Conservation (phyloP, 305 asterid species). For the Fraxinus nigra region DNA sequence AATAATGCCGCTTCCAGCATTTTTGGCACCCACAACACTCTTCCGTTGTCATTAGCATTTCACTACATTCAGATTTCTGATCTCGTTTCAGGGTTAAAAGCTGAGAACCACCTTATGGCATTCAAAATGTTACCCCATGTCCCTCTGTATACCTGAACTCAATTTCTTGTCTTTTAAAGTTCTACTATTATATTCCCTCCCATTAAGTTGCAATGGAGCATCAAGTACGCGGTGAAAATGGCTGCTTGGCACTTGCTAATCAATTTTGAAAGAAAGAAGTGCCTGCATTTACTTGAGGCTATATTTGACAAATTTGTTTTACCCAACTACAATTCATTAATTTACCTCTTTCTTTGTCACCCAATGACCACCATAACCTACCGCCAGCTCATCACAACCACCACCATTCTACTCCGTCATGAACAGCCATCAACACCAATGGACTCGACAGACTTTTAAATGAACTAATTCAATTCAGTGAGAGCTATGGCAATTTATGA, state of each 20-base stretch:
- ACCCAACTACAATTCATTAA: neutral
- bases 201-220: neutral
- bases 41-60: neutral
- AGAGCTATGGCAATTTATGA: neutral
- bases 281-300: neutral
- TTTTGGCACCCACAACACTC: neutral
- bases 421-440: neutral
- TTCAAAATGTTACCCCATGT: neutral
- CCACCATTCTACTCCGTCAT: neutral
- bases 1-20: neutral
- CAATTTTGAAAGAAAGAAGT: neutral
- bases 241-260: neutral
- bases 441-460: neutral
- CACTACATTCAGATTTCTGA: neutral
- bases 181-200: neutral
- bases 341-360: slow-evolving; percentile 8
- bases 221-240: neutral
- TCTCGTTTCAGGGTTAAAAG: neutral
- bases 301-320: neutral
- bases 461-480: slow-evolving; percentile 3
- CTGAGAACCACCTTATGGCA: neutral
- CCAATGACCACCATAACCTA: neutral
- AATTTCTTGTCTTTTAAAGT: neutral
- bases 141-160: neutral
- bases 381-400: neutral